phyloP scores from a whole-genome alignment of 2,329 filamentous ascomycete genomes.

The Colletotrichum musicola region DNA sequence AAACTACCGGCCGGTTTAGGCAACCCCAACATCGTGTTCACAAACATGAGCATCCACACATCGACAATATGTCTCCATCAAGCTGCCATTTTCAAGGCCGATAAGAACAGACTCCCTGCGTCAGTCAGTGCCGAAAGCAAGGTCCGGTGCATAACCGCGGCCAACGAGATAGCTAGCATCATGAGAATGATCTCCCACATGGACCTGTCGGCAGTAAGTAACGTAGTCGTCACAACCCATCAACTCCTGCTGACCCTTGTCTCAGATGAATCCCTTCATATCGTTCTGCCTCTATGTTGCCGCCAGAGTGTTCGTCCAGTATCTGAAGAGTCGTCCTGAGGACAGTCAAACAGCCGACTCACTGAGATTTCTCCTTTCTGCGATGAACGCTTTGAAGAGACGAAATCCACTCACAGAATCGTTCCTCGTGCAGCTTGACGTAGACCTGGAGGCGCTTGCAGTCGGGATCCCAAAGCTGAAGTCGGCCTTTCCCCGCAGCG shows the following conservation, averaged over 20 bases:
- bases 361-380: conserved; percentile 88
- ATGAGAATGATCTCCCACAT: conserved; percentile 96
- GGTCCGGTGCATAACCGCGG: conserved; percentile 90
- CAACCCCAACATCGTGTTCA: conserved; percentile 89
- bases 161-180: conserved; percentile 92
- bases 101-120: conserved; percentile 83
- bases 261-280: conserved; percentile 92
- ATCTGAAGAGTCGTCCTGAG: conserved; percentile 91
- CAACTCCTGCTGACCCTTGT: conserved; percentile 42
- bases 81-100: conserved; percentile 96
- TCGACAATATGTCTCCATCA: conserved; percentile 98
- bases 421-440: conserved; percentile 91
- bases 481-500: conserved; percentile 65
- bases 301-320: conserved; percentile 94
- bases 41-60: conserved; percentile 97
- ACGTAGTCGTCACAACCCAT: background rate
- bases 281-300: conserved; percentile 98
- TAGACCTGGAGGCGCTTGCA: conserved; percentile 84
- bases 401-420: conserved; percentile 94
- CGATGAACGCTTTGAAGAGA: conserved; percentile 89
- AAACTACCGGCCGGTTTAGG: conserved; percentile 81
- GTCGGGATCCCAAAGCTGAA: conserved; percentile 70
- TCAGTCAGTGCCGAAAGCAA: conserved; percentile 91
- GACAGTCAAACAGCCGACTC: conserved; percentile 84
- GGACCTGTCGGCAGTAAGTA: conserved; percentile 82